A percentile compares a stretch with the other conserved stretches of the same genome.
These are phyloP conservation scores for Talaromyces thailandensis DNA, from an alignment of 495 filamentous ascomycete species.

Conservation along the genomic window DNA sequence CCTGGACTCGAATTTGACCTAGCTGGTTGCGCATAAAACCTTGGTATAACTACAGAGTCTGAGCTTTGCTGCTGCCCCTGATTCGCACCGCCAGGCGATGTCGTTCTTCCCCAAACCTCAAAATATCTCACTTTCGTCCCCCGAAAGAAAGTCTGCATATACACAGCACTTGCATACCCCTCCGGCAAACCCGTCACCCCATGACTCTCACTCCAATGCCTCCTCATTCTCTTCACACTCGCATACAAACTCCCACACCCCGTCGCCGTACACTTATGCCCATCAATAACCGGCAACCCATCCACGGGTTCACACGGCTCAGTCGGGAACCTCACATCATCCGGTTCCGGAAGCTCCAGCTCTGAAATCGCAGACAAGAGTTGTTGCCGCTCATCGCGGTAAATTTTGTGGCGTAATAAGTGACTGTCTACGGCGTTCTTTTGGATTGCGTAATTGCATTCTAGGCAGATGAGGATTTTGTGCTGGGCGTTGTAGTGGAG, in stretches of 20 bases:
- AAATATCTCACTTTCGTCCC: conserved; percentile 30
- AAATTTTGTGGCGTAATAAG: conserved; percentile 27
- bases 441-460: conserved; percentile 30
- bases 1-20: background rate
- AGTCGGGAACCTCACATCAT: conserved; percentile 16
- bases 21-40: background rate
- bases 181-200: conserved; percentile 9
- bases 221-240: conserved; percentile 23
- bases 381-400: conserved; percentile 18
- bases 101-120: conserved; percentile 12
- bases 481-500: conserved; percentile 20
- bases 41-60: background rate
- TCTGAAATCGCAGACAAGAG: conserved; percentile 17
- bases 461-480: conserved; percentile 24
- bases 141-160: conserved; percentile 26
- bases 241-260: conserved; percentile 20
- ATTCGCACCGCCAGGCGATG: background rate
- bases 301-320: conserved; percentile 16
- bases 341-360: conserved; percentile 17
- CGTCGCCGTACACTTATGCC: conserved; percentile 16
- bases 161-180: conserved; percentile 12
- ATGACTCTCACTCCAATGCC: conserved; percentile 23
- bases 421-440: conserved; percentile 25
- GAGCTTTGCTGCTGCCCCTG: background rate
- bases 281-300: conserved; percentile 18